phyloP scores from a whole-genome alignment of 2,329 filamentous ascomycete species.

The Fusarium fujikuroi region DNA sequence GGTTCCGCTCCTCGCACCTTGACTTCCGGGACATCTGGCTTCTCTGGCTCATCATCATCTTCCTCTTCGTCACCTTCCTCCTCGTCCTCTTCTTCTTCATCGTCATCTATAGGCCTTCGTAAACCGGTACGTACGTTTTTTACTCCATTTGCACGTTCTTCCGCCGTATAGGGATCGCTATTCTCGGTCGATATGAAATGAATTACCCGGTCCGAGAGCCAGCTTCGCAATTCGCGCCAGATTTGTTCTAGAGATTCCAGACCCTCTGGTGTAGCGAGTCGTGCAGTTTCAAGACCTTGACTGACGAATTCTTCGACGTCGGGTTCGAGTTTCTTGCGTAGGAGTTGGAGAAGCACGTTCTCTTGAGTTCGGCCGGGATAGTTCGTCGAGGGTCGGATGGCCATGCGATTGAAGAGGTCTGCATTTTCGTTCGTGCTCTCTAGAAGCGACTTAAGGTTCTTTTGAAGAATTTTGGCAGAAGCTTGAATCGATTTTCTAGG shows the following conservation, averaged over 20 bases:
- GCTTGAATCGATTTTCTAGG: conserved; percentile 75
- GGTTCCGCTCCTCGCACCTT: conserved; percentile 55
- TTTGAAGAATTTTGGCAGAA: conserved; percentile 76
- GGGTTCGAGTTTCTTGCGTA: conserved; percentile 87
- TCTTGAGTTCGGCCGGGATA: conserved; percentile 78
- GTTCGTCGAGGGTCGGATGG: conserved; percentile 79
- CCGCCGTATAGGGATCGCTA: conserved; percentile 74
- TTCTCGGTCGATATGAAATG: conserved; percentile 57
- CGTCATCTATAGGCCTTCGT: conserved; percentile 62
- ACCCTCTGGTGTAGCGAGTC: conserved; percentile 56
- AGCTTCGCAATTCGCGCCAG: conserved; percentile 62
- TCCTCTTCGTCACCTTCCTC: conserved; percentile 42
- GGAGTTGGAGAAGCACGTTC: conserved; percentile 71
- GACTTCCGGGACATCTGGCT: conserved; percentile 6
- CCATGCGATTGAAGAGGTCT: conserved; percentile 74
- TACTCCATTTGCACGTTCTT: conserved; percentile 73
- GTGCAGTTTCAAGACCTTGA: conserved; percentile 64
- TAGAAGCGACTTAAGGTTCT: conserved; percentile 74
- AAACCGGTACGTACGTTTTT: conserved; percentile 80
- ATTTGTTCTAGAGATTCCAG: conserved; percentile 60
- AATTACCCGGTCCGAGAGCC: conserved; percentile 55
- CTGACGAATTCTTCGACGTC: conserved; percentile 79
- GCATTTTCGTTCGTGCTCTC: conserved; percentile 72
- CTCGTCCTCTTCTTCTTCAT: conserved; percentile 68
- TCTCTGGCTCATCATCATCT: conserved; percentile 4